These are phyloP conservation scores for Aspergillus leporis DNA, from an alignment of 495 filamentous ascomycete genomes.

Conservation along the genomic window DNA sequence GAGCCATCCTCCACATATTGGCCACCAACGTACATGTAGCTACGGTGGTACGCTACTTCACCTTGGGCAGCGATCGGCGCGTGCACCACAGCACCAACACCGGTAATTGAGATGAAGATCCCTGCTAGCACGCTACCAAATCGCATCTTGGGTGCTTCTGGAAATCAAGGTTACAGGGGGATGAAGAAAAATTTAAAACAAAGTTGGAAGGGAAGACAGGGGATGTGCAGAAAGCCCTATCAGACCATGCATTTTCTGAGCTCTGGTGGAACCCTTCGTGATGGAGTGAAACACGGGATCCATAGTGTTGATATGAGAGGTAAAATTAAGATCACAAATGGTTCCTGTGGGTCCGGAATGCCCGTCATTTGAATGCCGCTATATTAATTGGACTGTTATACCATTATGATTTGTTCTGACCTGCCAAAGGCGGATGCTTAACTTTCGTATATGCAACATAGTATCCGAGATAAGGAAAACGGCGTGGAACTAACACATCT, in stretches of 20 bases:
- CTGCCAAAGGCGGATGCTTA: neutral
- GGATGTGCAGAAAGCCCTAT: neutral
- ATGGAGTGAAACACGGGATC: neutral
- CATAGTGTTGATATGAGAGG: neutral
- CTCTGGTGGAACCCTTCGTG: neutral
- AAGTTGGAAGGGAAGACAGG: neutral
- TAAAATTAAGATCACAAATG: neutral
- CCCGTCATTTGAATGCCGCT: neutral
- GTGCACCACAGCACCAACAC: neutral
- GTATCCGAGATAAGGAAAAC: neutral
- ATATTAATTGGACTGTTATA: neutral
- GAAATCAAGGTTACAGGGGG: neutral
- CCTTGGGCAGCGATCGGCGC: neutral
- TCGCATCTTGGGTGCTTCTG: neutral
- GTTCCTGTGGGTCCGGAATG: neutral
- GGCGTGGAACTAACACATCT: neutral
- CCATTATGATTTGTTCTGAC: neutral
- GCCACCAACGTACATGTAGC: slow-evolving; percentile 54
- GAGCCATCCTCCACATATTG: slow-evolving; percentile 34
- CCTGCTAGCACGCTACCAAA: neutral
- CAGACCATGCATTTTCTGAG: neutral
- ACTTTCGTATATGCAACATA: neutral
- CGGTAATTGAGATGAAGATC: neutral
- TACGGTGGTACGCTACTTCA: slow-evolving; percentile 21
- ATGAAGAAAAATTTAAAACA: neutral